Percentiles rank a stretch among this genome's conserved stretches.
Conservation (phyloP, 176 grass and related monocot species). For the Secale cereale region DNA sequence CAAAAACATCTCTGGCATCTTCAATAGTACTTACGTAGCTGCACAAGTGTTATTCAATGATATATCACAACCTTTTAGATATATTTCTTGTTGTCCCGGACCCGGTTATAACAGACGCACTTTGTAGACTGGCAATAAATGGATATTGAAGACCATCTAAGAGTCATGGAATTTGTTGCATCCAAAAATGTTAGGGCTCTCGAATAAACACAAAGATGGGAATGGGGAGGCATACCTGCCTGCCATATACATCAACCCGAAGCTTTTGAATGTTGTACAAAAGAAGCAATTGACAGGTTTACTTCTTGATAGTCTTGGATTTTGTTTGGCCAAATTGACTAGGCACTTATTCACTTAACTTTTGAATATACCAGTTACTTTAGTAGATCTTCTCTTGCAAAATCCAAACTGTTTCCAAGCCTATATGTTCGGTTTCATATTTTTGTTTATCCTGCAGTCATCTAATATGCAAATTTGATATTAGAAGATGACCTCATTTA, state of each 20-base stretch:
- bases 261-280: too few relatives aligned
- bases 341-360: conserved; percentile 40
- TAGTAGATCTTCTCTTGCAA: too few relatives aligned
- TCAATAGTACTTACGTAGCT: neutral
- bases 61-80: neutral
- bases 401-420: too few relatives aligned
- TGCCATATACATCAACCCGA: too few relatives aligned
- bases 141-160: conserved; percentile 70
- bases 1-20: neutral
- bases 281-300: conserved; percentile 71
- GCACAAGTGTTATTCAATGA: neutral
- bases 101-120: neutral
- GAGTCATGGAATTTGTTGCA: conserved; percentile 67
- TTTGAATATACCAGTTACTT: neutral
- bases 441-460: too few relatives aligned
- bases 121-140: conserved; percentile 61
- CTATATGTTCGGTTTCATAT: too few relatives aligned
- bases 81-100: neutral
- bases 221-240: too few relatives aligned
- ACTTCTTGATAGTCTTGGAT: conserved; percentile 91
- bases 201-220: conserved; percentile 71
- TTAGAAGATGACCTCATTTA: too few relatives aligned
- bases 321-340: conserved; percentile 95
- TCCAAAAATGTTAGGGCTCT: conserved; percentile 66
- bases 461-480: too few relatives aligned